phyloP scores from a whole-genome alignment of 768 basidiomycete species.

The Termitomyces sp. region DNA sequence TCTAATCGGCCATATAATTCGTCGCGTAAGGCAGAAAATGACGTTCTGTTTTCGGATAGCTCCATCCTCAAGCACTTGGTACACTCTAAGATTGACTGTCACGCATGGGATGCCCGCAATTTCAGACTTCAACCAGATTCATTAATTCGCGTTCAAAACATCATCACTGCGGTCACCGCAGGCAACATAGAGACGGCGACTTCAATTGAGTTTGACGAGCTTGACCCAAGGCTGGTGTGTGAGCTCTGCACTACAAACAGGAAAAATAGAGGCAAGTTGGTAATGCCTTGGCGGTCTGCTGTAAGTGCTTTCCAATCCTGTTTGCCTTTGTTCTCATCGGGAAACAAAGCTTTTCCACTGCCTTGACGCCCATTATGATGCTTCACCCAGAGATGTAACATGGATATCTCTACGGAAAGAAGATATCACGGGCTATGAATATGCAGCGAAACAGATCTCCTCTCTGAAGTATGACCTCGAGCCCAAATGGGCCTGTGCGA shows the following conservation, averaged over 20 bases:
- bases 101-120: not conserved
- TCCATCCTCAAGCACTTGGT: not conserved
- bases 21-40: not conserved
- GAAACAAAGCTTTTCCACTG: slow-evolving; percentile 2
- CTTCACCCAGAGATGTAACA: not conserved
- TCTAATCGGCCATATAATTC: not conserved
- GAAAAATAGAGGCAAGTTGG: not conserved
- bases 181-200: slow-evolving; percentile 1
- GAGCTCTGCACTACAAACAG: not conserved
- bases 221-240: slow-evolving; percentile 3
- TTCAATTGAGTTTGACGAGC: not conserved
- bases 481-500: slow-evolving; percentile 1
- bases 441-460: not conserved
- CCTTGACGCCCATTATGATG: not conserved
- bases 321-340: not conserved
- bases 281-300: slow-evolving; percentile 5
- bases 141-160: not conserved
- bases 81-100: not conserved
- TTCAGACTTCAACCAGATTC: not conserved
- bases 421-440: not conserved
- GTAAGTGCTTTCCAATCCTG: not conserved
- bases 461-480: not conserved
- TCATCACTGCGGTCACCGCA: not conserved
- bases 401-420: slow-evolving; percentile 1
- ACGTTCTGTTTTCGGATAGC: not conserved